These are phyloP conservation scores for Circinella minor DNA, from an alignment of 371 early-diverging fungal genomes.

Conservation along the genomic window DNA sequence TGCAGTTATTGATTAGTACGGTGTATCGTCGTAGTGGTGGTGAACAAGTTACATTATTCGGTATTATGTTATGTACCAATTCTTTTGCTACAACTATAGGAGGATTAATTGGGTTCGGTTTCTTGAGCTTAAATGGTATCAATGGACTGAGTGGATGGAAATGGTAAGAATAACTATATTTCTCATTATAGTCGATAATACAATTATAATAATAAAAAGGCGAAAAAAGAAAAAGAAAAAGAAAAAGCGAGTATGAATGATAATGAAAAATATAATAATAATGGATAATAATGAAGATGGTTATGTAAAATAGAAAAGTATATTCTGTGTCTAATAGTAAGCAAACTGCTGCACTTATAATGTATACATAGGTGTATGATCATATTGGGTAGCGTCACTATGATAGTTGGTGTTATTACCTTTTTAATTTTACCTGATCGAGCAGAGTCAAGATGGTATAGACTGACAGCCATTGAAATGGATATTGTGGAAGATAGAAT, in stretches of 20 bases:
- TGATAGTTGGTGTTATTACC: slow-evolving; percentile 25
- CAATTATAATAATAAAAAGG: too few species aligned
- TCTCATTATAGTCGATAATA: too few species aligned
- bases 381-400: slow-evolving; percentile 30
- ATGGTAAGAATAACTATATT: slow-evolving; percentile 36
- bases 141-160: slow-evolving; percentile 54
- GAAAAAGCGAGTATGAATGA: too few species aligned
- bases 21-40: slow-evolving; percentile 23
- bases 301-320: too few species aligned
- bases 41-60: slow-evolving; percentile 33
- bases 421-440: slow-evolving; percentile 41
- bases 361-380: slow-evolving; percentile 36
- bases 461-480: slow-evolving; percentile 33
- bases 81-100: slow-evolving; percentile 34
- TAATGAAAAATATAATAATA: too few species aligned
- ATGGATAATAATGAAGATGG: too few species aligned
- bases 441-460: slow-evolving; percentile 27
- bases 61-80: slow-evolving; percentile 31
- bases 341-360: too few species aligned
- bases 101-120: slow-evolving; percentile 63
- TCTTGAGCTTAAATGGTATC: slow-evolving; percentile 46
- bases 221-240: too few species aligned
- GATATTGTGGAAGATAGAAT: slow-evolving; percentile 34
- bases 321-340: too few species aligned
- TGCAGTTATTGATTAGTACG: slow-evolving; percentile 20